Evolutionary conservation across 768 basidiomycete genomes (phyloP), one percentile per base, ranked within the genome.

Genomic region (Neoboletus subvelutipes): DNA sequence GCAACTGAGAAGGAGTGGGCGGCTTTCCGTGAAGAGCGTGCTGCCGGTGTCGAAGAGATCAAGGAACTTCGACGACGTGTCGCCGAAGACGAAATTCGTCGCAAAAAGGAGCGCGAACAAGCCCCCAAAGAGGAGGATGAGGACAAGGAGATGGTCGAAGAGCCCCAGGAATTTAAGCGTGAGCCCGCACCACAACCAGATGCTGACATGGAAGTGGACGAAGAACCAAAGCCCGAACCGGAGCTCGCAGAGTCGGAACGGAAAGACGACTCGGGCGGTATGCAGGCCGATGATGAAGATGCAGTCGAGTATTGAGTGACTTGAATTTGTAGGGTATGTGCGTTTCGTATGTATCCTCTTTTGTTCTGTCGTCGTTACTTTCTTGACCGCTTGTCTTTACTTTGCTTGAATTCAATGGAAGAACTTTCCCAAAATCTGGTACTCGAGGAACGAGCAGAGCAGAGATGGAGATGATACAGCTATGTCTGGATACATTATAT

Each of bases 221-320:
- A 74, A 33, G 63, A 62, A 45, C 74, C 57, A 65, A 78, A 61
- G 67, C 69, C 42, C 55, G 73, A 61, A 65, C 53, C 58, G 41
- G 76, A 80, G 53, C 65, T 66, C 36, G 56, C 64, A 46, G 78
- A 77, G 59, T 62, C 68, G 45, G 80, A 81, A 58, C 78, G 78
- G 65, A 83, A 83, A 64, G 83, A 83, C 49, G 82, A 84, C 54
- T 63, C 78, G 29, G 70, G 77, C 37, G 68, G 78, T 9, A 79
- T 82, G 74, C 83, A 80, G 61, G 85, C 83, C 48, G 87, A 90
- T 56, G 89, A 88, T 60, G 89, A 90, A 60, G 89, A 90, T 67
- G 89, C 87, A 12, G 87, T 91, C 45, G 89, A 91, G 74, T 91
- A 90, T 75, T 90, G 57, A 72, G 33, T 28, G 37, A 51, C 42